These are phyloP conservation scores for Acorus gramineus DNA, from an alignment of 106 monocot genomes.

Conservation along the genomic window DNA sequence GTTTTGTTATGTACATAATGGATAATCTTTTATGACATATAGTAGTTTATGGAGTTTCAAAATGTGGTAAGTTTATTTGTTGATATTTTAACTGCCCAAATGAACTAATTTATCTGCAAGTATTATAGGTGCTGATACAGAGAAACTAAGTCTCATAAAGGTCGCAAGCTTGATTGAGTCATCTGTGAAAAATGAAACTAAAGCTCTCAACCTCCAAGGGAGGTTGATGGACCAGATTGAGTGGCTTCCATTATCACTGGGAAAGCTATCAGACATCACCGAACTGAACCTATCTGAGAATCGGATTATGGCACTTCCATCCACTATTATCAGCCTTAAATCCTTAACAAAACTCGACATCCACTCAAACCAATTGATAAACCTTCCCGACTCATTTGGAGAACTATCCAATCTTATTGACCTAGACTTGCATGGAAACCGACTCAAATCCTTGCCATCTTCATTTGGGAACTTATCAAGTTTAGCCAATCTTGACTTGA, in stretches of 20 bases:
- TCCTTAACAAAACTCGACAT: slow-evolving; percentile 64
- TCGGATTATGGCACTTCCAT: slow-evolving; percentile 64
- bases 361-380: slow-evolving; percentile 72
- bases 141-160: slow-evolving; percentile 80
- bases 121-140: slow-evolving; percentile 19
- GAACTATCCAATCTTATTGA: slow-evolving; percentile 56
- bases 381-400: slow-evolving; percentile 59
- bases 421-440: slow-evolving; percentile 70
- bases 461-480: slow-evolving; percentile 63
- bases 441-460: slow-evolving; percentile 44
- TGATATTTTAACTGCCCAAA: not conserved
- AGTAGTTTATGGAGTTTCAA: not conserved
- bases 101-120: not conserved
- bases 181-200: slow-evolving; percentile 45
- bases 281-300: slow-evolving; percentile 91
- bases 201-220: slow-evolving; percentile 61
- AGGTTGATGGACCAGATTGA: slow-evolving; percentile 84
- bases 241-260: slow-evolving; percentile 89
- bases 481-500: slow-evolving; percentile 51
- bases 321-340: slow-evolving; percentile 47
- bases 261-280: slow-evolving; percentile 50
- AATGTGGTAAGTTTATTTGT: not conserved
- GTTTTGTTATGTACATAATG: no score
- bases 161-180: slow-evolving; percentile 87
- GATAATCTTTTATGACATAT: no score